phyloP scores from a whole-genome alignment of 306 rosid genomes.

The Lathyrus oleraceus region DNA sequence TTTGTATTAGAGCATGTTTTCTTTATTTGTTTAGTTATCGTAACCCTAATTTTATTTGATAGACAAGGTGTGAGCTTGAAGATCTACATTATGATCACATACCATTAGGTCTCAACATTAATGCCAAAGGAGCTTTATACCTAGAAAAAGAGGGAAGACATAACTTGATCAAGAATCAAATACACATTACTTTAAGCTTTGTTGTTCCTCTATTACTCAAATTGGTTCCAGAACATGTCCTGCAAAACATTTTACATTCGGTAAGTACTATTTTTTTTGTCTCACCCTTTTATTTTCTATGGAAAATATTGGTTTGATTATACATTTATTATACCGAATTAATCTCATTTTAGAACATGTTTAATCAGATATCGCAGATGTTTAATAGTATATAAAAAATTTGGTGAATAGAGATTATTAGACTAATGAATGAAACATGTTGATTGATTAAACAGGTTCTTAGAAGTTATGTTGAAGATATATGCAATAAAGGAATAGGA shows the following conservation, averaged over 20 bases:
- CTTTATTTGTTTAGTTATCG: no score
- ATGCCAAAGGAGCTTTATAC: slow-evolving; percentile 36
- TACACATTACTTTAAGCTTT: slow-evolving; percentile 26
- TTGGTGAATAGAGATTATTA: not conserved
- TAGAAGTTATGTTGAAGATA: slow-evolving; percentile 9
- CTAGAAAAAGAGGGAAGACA: slow-evolving; percentile 24
- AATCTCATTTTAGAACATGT: no score
- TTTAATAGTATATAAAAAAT: no score
- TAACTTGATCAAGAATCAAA: slow-evolving; percentile 29
- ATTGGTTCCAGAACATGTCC: slow-evolving; percentile 36
- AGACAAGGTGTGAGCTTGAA: slow-evolving; percentile 13
- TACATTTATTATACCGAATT: no score
- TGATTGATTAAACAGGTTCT: slow-evolving; percentile 31
- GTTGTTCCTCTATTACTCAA: slow-evolving; percentile 32
- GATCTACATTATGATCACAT: not conserved
- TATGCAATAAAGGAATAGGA: slow-evolving; percentile 31
- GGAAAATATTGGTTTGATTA: no score
- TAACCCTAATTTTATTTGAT: no score
- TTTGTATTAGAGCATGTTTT: no score
- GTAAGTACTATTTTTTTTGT: slow-evolving; percentile 9
- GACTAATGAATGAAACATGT: not conserved
- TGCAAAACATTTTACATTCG: slow-evolving; percentile 24
- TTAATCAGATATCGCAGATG: no score
- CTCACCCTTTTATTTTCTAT: not conserved
- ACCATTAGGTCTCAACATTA: slow-evolving; percentile 5